Percentiles rank a stretch among this genome's conserved stretches.
Evolutionary conservation across 2,329 filamentous ascomycete genomes (phyloP).

Genomic region (Scytalidium lignicola): DNA sequence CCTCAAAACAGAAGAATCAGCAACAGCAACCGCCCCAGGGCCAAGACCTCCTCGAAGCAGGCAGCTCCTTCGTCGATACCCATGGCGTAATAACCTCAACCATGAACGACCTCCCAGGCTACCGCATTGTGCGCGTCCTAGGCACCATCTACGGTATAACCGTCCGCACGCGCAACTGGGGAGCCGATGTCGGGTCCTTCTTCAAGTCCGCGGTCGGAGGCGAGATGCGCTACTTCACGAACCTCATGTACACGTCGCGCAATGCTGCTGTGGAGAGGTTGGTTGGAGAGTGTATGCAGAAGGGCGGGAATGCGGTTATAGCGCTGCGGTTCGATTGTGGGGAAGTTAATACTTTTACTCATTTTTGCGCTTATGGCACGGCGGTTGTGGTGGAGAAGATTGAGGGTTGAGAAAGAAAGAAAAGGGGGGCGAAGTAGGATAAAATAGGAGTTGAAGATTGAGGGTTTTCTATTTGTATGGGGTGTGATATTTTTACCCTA

Average conservation of each 20-base stretch:
- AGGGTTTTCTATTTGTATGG: too few relatives aligned
- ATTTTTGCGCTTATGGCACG: conserved; percentile 57
- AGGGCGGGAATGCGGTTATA: conserved; percentile 56
- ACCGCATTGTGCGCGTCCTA: conserved; percentile 51
- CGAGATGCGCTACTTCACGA: conserved; percentile 55
- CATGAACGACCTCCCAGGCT: conserved; percentile 59
- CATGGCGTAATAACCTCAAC: conserved; percentile 57
- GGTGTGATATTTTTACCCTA: too few relatives aligned
- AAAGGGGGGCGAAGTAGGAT: too few relatives aligned
- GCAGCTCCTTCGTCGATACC: conserved; percentile 53
- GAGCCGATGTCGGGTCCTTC: conserved; percentile 49
- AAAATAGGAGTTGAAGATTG: too few relatives aligned
- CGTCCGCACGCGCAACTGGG: conserved; percentile 54
- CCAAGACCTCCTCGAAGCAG: background rate
- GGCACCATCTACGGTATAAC: conserved; percentile 54
- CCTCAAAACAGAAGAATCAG: too few relatives aligned
- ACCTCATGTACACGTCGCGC: conserved; percentile 52
- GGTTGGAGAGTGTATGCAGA: conserved; percentile 50
- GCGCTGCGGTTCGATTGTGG: conserved; percentile 53
- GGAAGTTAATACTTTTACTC: conserved; percentile 49
- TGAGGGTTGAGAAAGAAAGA: too few relatives aligned
- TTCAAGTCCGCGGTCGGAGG: conserved; percentile 53
- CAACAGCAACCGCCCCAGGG: too few relatives aligned
- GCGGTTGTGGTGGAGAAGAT: conserved; percentile 53
- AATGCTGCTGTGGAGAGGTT: conserved; percentile 53